These are phyloP conservation scores for Solanum hybrid DNA, from an alignment of 305 asterid genomes.

Conservation along the genomic window DNA sequence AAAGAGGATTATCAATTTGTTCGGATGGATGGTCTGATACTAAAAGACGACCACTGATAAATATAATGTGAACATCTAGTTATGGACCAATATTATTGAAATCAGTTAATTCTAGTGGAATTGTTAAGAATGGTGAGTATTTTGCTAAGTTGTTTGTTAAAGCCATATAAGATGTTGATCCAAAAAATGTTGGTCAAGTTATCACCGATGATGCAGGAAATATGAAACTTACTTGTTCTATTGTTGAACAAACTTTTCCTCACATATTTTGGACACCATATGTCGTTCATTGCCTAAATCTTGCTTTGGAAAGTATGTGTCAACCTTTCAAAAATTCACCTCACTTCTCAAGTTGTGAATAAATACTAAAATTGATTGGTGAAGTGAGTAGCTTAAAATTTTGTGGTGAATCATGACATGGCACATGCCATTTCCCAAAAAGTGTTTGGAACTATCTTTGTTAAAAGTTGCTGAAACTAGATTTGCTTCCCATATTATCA, in stretches of 20 bases:
- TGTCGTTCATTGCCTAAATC: not conserved
- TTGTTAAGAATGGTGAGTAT: not conserved
- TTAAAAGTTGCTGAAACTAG: not conserved
- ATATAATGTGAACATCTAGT: not conserved
- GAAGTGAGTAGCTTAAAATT: not conserved
- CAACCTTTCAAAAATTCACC: not conserved
- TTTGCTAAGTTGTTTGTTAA: not conserved
- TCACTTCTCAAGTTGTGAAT: not conserved
- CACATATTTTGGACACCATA: not conserved
- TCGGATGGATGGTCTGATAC: not conserved
- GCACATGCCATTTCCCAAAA: not conserved
- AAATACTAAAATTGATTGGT: not conserved
- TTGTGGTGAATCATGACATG: not conserved
- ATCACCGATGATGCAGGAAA: not conserved
- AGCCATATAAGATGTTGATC: not conserved
- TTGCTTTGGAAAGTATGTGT: not conserved
- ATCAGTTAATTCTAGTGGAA: not conserved
- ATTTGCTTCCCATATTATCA: not conserved
- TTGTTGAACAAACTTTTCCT: not conserved
- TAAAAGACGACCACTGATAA: not conserved
- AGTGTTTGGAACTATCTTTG: not conserved
- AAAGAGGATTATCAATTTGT: not conserved
- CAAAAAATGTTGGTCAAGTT: not conserved
- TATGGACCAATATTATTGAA: not conserved
- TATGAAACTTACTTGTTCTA: not conserved